Base-by-base conservation (phyloP, 768 basidiomycete genomes). In the Collybiopsis confluens region DNA sequence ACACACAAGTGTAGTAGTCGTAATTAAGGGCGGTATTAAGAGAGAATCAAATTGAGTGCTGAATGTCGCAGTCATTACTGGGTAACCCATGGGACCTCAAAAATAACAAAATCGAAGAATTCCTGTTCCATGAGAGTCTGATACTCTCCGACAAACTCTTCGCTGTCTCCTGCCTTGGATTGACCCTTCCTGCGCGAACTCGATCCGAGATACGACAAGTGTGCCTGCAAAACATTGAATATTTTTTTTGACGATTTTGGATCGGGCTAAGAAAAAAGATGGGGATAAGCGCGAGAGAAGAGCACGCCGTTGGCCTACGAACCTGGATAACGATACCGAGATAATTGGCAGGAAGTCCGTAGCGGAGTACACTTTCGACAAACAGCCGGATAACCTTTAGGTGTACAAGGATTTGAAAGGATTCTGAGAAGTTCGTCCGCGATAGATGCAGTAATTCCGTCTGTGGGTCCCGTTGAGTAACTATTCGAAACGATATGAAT, bases 341-440 rank as follows among this genome's bases (percentile, higher is more conserved):
- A 67, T 96, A 99, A 61, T 91, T 86, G 1, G 95, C 92, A 3
- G 97, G 97, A 9, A 98, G 75, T 50, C 97, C 97, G 66, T 98
- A 98, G 60, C 96, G 81, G 40, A 99, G 78, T 18, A 98, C 95
- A 54, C 92, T 94, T 72, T 99, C 97, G 20, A 96, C 86, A 62
- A 95, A 98, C 15, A 97, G 74, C 9, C 92, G 86, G 15, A 97
- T 70, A 46, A 96, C 79, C 70, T 98, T 98, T 60, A 98, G 76
- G 64, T 98, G 97, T 0, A 95, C 90, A 18, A 98, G 77, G 49
- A 96, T 77, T 67, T 98, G 92, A 73, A 94, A 93, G 4, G 94
- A 86, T 73, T 99, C 97, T 0, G 94, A 95, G 68, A 98, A 99
- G 70, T 96, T 98, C 49, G 92, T 97, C 52, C 97, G 80, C 35